These are phyloP conservation scores for Lyophyllum semitale DNA, from an alignment of 768 basidiomycete genomes.

Conservation along the genomic window DNA sequence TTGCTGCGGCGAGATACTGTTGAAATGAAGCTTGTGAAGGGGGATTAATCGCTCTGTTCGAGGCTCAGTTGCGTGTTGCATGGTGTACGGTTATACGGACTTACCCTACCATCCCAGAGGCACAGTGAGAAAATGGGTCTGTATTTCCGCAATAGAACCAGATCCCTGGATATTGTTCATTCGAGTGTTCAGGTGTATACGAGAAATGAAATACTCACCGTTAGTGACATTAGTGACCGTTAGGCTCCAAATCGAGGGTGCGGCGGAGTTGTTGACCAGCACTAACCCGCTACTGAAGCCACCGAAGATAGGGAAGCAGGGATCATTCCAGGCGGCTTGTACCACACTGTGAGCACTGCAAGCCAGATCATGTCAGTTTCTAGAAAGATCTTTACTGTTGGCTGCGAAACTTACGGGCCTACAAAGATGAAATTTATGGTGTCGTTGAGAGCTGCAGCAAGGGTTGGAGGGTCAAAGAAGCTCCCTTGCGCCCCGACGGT, in stretches of 20 bases:
- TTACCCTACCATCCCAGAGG: constrained; percentile 42
- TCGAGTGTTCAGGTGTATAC: background rate
- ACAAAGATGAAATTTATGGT: constrained; percentile 40
- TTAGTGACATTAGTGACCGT: constrained; percentile 31
- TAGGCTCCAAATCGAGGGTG: constrained; percentile 33
- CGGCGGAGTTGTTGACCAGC: constrained; percentile 17
- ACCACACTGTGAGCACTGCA: constrained; percentile 41
- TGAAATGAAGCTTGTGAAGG: constrained; percentile 26
- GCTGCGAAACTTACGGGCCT: constrained; percentile 30
- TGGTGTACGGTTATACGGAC: constrained; percentile 1
- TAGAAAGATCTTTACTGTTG: background rate
- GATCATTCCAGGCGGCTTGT: constrained; percentile 35
- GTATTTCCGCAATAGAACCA: constrained; percentile 40
- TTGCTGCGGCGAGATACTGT: constrained; percentile 29
- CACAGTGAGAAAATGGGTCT: constrained; percentile 38
- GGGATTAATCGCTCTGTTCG: constrained; percentile 36
- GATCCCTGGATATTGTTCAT: constrained; percentile 22
- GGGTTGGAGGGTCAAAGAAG: constrained; percentile 36
- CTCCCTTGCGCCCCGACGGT: constrained; percentile 40
- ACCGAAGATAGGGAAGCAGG: constrained; percentile 38
- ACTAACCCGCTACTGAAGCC: constrained; percentile 42
- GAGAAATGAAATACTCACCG: constrained; percentile 21
- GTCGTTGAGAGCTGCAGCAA: constrained; percentile 33
- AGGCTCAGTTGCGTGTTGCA: background rate
- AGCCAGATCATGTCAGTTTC: background rate